Evolutionary conservation across 257 asterid species (phyloP).

Genomic region (Voacanga thouarsii): DNA sequence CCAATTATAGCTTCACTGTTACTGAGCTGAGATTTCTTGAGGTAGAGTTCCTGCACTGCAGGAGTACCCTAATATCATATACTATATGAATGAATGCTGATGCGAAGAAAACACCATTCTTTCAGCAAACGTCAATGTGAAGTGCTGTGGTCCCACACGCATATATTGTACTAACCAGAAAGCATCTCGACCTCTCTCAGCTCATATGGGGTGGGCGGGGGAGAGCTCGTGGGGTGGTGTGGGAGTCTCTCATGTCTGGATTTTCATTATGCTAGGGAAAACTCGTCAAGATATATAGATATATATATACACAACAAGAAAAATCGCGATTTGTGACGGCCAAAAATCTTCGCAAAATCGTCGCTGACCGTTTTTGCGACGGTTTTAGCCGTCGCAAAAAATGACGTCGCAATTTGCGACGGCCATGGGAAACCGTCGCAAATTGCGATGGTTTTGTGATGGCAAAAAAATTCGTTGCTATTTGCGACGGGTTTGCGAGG

Average conservation of each 20-base stretch:
- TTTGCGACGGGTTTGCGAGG: too few species aligned
- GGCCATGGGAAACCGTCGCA: too few species aligned
- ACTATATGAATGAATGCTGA: neutral
- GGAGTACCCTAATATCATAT: neutral
- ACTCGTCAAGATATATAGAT: neutral
- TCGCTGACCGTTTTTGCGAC: too few species aligned
- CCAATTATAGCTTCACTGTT: neutral
- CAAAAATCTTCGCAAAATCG: too few species aligned
- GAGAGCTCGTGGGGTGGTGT: neutral
- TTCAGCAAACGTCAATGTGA: constrained; percentile 10
- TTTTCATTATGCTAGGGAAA: neutral
- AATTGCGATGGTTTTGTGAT: too few species aligned
- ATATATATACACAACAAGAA: too few species aligned
- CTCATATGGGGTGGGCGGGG: neutral
- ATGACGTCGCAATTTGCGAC: too few species aligned
- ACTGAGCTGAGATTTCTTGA: constrained; percentile 1
- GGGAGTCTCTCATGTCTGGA: constrained; percentile 9
- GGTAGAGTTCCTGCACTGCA: neutral
- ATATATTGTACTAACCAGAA: neutral
- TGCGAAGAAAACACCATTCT: neutral
- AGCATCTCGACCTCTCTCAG: neutral
- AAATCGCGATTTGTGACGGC: too few species aligned
- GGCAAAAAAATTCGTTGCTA: too few species aligned
- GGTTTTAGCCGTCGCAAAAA: too few species aligned
- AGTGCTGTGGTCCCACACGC: constrained; percentile 4